A percentile compares a stretch with the other conserved stretches of the same genome.
Conservation (phyloP, 805 yeast genomes). For the Metschnikowia similis region DNA sequence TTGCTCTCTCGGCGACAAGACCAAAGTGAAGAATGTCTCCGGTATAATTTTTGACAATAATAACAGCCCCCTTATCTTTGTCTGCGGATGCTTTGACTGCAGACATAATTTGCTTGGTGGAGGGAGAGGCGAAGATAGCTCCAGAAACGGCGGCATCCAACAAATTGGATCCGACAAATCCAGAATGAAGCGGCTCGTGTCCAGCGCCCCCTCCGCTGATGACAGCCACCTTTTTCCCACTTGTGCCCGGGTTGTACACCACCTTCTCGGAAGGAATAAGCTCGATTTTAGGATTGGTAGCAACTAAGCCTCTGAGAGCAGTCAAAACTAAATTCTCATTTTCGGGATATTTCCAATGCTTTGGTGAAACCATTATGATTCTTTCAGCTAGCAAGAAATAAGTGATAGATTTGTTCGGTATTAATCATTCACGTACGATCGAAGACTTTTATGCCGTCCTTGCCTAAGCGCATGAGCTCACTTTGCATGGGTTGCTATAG, state of each 20-base stretch:
- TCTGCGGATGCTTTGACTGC: slow-evolving; percentile 58
- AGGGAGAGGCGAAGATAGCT: slow-evolving; percentile 88
- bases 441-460: neutral
- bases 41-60: slow-evolving; percentile 87
- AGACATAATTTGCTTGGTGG: slow-evolving; percentile 80
- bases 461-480: neutral
- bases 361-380: slow-evolving; percentile 15
- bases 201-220: slow-evolving; percentile 95
- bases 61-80: slow-evolving; percentile 58
- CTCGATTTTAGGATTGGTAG: slow-evolving; percentile 50
- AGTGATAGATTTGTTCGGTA: neutral
- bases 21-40: slow-evolving; percentile 95
- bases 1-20: slow-evolving; percentile 83
- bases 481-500: neutral
- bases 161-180: slow-evolving; percentile 80
- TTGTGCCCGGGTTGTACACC: slow-evolving; percentile 41
- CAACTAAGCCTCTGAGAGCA: slow-evolving; percentile 50
- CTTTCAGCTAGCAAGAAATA: neutral
- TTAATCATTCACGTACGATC: neutral
- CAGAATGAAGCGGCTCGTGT: slow-evolving; percentile 93
- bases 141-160: slow-evolving; percentile 89
- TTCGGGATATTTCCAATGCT: slow-evolving; percentile 48
- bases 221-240: slow-evolving; percentile 54
- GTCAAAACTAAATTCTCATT: slow-evolving; percentile 44
- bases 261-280: slow-evolving; percentile 56